Evolutionary conservation across 768 basidiomycete genomes (phyloP).

Genomic region (Termitomyces sp.): DNA sequence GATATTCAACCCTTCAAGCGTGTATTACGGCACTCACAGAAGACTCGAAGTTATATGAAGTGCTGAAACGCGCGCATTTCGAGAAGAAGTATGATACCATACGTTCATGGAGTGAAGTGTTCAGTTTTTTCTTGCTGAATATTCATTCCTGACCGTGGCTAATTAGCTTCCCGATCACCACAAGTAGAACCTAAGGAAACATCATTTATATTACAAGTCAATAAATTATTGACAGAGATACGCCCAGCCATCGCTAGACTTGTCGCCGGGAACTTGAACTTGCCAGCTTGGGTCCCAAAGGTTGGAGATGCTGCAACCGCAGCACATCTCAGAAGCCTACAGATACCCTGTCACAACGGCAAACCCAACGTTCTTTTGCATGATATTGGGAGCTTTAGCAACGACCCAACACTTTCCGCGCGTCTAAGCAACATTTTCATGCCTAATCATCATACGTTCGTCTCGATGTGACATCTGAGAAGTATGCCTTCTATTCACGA

Average conservation of each 20-base stretch:
- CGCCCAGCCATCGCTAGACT: slow-evolving; percentile 25
- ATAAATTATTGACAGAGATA: slow-evolving; percentile 20
- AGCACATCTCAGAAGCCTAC: slow-evolving; percentile 22
- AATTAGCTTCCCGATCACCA: slow-evolving; percentile 1
- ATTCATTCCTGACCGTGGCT: slow-evolving; percentile 2
- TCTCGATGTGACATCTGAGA: not conserved
- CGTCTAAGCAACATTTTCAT: slow-evolving; percentile 37
- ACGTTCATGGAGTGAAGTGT: slow-evolving; percentile 19
- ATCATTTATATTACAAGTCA: slow-evolving; percentile 13
- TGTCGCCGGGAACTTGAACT: slow-evolving; percentile 24
- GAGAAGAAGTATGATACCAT: slow-evolving; percentile 24
- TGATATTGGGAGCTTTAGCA: slow-evolving; percentile 32
- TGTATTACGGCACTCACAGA: slow-evolving; percentile 27
- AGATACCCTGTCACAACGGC: slow-evolving; percentile 30
- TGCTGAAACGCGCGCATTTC: slow-evolving; percentile 26
- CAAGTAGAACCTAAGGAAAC: slow-evolving; percentile 12
- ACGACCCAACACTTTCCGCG: slow-evolving; percentile 21
- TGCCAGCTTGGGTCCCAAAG: slow-evolving; percentile 27
- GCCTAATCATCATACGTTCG: slow-evolving; percentile 37
- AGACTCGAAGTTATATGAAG: slow-evolving; percentile 24
- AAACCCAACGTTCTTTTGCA: slow-evolving; percentile 37
- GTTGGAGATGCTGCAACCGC: slow-evolving; percentile 14
- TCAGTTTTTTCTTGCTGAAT: not conserved
- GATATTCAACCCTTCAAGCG: slow-evolving; percentile 24
- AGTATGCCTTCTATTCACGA: not conserved